Evolutionary conservation across 306 rosid genomes (phyloP), one percentile per base, ranked within the genome.

Genomic region (Calophaca sinica): DNA sequence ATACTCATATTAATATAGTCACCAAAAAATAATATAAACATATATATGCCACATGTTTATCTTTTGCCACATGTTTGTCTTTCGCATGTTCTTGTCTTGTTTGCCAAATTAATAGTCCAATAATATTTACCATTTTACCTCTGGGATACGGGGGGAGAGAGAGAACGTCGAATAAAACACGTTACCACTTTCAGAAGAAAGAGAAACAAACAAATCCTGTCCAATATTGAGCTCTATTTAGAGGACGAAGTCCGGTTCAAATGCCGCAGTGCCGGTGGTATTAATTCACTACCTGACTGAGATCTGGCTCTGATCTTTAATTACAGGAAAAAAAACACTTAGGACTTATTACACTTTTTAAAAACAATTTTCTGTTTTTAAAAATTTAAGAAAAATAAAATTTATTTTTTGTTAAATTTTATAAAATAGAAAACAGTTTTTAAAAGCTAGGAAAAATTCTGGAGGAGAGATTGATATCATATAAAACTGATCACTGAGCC

Each of bases 41-140:
- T 59, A 28, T 65, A 1, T 12, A n/a, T n/a, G 51, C 13, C 2
- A 46, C 65, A 29, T 48, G 11, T 75, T 70, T 48, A 48, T 64
- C 71, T 46, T 2, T 45, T 74, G 86, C 74, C 76, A 45, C 64
- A 29, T 46, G 14, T 75, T 75, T 45, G 62, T 70, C 74, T 58
- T 58, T 72, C 65, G 86, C 70, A 10, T 72, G 87, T 77, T 84
- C 76, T 81, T 60, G 63, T 76, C 62, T 76, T 53, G 62, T 74
- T 75, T 60, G 60, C 80, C 54, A 72, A 70, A 62, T 12, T n/a
- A 49, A 11, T 38, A 20, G 33, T 20, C 44, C n/a, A 36, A 75
- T 33, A 64, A 4, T 1, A 33, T 60, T 11, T 60, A n/a, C n/a
- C n/a, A n/a, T n/a, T n/a, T n/a, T n/a, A n/a, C n/a, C n/a, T n/a